Evolutionary conservation across 306 rosid species (phyloP).

Genomic region (Begonia fuchsioides): DNA sequence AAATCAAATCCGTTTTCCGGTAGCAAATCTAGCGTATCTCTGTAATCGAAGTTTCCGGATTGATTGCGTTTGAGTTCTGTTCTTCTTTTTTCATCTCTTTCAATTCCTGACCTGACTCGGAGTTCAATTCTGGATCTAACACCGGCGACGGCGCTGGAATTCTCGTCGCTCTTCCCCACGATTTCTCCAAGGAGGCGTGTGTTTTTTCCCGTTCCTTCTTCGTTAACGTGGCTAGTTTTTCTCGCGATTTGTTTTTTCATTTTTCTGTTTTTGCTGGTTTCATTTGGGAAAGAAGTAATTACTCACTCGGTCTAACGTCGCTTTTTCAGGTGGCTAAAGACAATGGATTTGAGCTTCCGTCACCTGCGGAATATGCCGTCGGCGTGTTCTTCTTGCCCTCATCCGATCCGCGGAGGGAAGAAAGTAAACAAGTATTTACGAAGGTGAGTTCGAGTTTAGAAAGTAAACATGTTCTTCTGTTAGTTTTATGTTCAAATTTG

Average conservation of each 20-base stretch:
- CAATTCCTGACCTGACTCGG: background rate
- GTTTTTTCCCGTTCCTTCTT: too few relatives aligned
- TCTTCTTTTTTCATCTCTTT: background rate
- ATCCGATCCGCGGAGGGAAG: conserved; percentile 50
- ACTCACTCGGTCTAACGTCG: background rate
- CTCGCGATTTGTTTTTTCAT: background rate
- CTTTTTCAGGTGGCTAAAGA: conserved; percentile 41
- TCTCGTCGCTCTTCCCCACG: conserved; percentile 83
- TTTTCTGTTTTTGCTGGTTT: background rate
- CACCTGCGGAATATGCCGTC: conserved; percentile 69
- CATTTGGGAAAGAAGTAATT: too few relatives aligned
- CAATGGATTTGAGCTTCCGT: conserved; percentile 77
- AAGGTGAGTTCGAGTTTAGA: conserved; percentile 33
- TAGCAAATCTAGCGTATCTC: too few relatives aligned
- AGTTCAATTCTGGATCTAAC: conserved; percentile 62
- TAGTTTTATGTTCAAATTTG: too few relatives aligned
- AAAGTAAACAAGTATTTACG: conserved; percentile 53
- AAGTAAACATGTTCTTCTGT: too few relatives aligned
- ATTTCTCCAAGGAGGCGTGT: conserved; percentile 52
- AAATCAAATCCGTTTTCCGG: background rate
- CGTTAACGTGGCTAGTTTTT: background rate
- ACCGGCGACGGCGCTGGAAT: conserved; percentile 99
- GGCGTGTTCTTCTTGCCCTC: conserved; percentile 96
- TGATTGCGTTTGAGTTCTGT: background rate
- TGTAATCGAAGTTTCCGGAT: background rate